Conservation (phyloP, 169 alveolate species). For the Plasmodium billcollinsi region DNA sequence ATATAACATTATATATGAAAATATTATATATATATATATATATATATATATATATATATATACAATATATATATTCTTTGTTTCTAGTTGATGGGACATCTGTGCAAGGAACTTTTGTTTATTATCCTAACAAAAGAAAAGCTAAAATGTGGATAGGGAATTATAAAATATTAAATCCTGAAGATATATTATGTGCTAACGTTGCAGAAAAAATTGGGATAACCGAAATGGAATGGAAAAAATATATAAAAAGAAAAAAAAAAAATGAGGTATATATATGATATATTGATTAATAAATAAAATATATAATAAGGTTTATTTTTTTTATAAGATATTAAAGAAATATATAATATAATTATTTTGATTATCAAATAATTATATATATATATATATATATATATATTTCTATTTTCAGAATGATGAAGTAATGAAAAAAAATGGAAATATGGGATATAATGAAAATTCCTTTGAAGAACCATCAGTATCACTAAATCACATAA, state of each 20-base stretch:
- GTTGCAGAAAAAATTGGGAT: conserved; percentile 74
- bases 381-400: not conserved
- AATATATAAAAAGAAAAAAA: conserved; percentile 35
- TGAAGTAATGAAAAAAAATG: conserved; percentile 19
- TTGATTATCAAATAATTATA: not conserved
- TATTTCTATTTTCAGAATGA: not conserved
- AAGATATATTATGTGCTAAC: conserved; percentile 76
- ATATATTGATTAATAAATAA: not conserved
- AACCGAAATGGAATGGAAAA: conserved; percentile 69
- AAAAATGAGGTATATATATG: conserved; percentile 26
- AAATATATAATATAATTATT: no score
- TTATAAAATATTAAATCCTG: conserved; percentile 82
- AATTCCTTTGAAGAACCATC: conserved; percentile 3
- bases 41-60: not conserved
- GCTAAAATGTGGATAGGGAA: conserved; percentile 86
- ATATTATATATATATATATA: not conserved
- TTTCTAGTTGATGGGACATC: conserved; percentile 58
- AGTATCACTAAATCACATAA: conserved; percentile 28
- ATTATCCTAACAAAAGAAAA: conserved; percentile 80
- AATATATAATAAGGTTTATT: not conserved
- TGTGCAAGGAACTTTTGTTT: conserved; percentile 80
- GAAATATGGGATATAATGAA: conserved; percentile 4
- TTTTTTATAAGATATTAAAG: not conserved
- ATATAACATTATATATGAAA: not conserved
- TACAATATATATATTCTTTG: not conserved